Conservation (phyloP, 2,329 filamentous ascomycete genomes). For the Fonsecaea nubica region DNA sequence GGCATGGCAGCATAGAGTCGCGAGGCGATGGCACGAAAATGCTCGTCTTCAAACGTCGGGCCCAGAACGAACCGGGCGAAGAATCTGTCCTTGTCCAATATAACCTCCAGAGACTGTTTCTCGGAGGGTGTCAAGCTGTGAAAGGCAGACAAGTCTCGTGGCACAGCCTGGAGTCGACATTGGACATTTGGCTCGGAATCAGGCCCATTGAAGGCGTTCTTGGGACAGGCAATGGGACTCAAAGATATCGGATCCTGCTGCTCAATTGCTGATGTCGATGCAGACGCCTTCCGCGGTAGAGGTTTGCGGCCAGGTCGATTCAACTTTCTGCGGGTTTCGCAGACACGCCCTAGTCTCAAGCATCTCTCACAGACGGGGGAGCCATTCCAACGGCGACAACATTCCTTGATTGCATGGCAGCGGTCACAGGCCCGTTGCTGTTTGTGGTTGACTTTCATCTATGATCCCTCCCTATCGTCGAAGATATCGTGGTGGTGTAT, state of each 20-base stretch:
- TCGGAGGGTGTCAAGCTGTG: neutral
- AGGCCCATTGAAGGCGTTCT: neutral
- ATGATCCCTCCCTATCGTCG: neutral
- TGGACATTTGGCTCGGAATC: neutral
- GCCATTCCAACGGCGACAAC: neutral
- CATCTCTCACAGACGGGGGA: neutral
- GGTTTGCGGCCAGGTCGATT: constrained; percentile 1
- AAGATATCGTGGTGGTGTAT: neutral
- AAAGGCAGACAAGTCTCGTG: neutral
- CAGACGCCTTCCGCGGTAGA: neutral
- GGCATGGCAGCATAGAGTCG: neutral
- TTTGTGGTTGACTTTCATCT: neutral
- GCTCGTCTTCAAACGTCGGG: neutral
- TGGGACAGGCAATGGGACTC: neutral
- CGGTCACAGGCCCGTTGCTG: neutral
- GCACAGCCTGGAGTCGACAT: neutral
- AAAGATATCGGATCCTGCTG: neutral
- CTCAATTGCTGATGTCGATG: neutral
- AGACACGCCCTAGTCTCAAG: neutral
- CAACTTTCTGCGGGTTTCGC: neutral
- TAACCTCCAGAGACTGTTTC: neutral
- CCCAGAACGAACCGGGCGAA: neutral
- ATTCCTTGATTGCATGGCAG: neutral
- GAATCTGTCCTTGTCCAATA: constrained; percentile 2
- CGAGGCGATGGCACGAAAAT: neutral